Conservation (phyloP, 106 monocot species). For the Dioscorea alata region DNA sequence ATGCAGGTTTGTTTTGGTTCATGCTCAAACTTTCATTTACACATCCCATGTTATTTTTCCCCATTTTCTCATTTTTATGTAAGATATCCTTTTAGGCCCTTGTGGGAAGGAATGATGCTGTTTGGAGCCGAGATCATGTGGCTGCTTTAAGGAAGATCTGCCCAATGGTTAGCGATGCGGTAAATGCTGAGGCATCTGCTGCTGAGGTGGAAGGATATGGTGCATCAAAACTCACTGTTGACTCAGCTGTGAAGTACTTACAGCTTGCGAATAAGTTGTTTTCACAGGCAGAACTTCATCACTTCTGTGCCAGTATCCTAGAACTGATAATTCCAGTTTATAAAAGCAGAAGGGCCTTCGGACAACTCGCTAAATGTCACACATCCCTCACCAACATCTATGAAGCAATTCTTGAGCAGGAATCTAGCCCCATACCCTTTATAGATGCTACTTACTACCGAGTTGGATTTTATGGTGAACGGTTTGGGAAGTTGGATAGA, state of each 20-base stretch:
- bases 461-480: conserved; percentile 90
- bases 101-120: conserved; percentile 95
- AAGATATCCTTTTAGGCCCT: conserved; percentile 47
- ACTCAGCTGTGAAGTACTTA: conserved; percentile 95
- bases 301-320: conserved; percentile 90
- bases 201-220: conserved; percentile 99
- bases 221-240: conserved; percentile 95
- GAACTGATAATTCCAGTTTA: conserved; percentile 98
- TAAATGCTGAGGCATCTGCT: conserved; percentile 75
- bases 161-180: conserved; percentile 74
- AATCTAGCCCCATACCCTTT: conserved; percentile 91
- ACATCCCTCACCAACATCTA: conserved; percentile 90
- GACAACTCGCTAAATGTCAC: conserved; percentile 91
- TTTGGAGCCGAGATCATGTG: conserved; percentile 90
- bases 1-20: conserved; percentile 64
- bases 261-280: conserved; percentile 96
- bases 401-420: conserved; percentile 90
- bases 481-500: conserved; percentile 75
- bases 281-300: conserved; percentile 85
- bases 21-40: too few species aligned
- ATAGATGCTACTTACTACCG: conserved; percentile 95
- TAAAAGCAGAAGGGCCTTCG: conserved; percentile 81
- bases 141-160: conserved; percentile 81
- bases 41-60: background rate
- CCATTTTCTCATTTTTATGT: background rate